Conservation (phyloP, 306 rosid species). For the Senna siamea region DNA sequence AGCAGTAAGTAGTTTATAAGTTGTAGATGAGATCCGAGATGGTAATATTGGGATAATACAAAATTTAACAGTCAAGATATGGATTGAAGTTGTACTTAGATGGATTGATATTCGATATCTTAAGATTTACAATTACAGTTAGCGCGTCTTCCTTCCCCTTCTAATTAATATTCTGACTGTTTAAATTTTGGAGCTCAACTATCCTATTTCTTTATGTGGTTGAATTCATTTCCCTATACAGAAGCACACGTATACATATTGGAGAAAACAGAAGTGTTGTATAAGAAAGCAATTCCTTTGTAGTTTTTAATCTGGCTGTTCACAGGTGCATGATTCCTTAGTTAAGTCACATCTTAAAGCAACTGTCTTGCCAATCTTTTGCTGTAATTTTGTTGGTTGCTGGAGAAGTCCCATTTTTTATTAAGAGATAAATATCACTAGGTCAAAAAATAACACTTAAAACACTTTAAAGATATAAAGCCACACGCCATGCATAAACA, state of each 20-base stretch:
- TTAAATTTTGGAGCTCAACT: not conserved
- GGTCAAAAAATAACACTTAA: slow-evolving; percentile 31
- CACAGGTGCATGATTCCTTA: not conserved
- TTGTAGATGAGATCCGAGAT: not conserved
- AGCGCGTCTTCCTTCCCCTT: not conserved
- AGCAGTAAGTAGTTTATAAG: slow-evolving; percentile 10
- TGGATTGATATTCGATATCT: not conserved
- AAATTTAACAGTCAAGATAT: slow-evolving; percentile 2
- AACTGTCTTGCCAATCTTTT: not conserved
- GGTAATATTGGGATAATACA: slow-evolving; percentile 4
- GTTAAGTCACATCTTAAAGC: not conserved
- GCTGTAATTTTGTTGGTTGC: not conserved
- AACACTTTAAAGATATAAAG: slow-evolving; percentile 20
- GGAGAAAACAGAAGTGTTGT: not conserved
- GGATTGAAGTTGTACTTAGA: not conserved
- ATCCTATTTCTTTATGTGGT: not conserved
- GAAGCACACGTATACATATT: not conserved
- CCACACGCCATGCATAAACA: slow-evolving; percentile 22
- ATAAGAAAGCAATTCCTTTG: not conserved
- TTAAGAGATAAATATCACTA: not conserved
- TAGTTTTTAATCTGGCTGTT: slow-evolving; percentile 2
- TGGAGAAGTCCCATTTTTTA: not conserved
- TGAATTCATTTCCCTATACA: not conserved
- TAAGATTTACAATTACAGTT: not conserved
- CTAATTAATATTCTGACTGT: not conserved